Evolutionary conservation across 192 early-diverging fungal species (phyloP), one percentile per base, ranked within the genome.

Genomic region (Hyaloraphidium curvatum): DNA sequence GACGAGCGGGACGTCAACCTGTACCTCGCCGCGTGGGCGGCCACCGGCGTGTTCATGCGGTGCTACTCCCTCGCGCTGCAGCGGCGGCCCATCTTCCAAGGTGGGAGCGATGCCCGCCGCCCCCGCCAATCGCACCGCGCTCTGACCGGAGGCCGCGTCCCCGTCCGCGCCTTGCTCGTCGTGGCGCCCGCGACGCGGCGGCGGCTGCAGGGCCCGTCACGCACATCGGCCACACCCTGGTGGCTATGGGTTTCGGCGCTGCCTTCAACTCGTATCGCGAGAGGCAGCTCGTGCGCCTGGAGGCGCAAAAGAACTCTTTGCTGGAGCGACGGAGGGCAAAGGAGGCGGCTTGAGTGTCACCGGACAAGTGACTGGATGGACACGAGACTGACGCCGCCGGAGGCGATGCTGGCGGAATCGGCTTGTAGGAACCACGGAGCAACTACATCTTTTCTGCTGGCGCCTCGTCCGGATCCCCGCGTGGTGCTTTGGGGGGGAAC

Each of bases 281-380:
- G 43, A 48, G 23, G 23, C 43, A 48, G 23, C 43, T 48, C 17
- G 19, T 25, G 14, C 14, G 43, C 14, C 23, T 48, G 7, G 43
- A 48, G 7, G 43, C 43, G 7, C 43, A 48, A 25, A 14, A 25
- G 7, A 14, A 22, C 25, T 25, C 17, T 19, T 25, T 48, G 43
- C 17, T 48, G 7, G 43, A 48, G 43, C 43, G 43, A 19, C n/a
- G n/a, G n/a, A 11, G 43, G 43, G 43, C 43, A 48, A 48, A 25
- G 23, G 23, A 14, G 5, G 43, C 5, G 23, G 43, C 14, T 21
- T n/a, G n/a, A n/a, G n/a, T n/a, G n/a, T n/a, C n/a, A n/a, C n/a
- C n/a, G n/a, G n/a, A n/a, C n/a, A n/a, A n/a, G n/a, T n/a, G n/a
- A n/a, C n/a, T n/a, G n/a, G n/a, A n/a, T n/a, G n/a, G n/a, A n/a